Base-by-base conservation (phyloP, 208 protist species). In the Trypanosoma scelopori region DNA sequence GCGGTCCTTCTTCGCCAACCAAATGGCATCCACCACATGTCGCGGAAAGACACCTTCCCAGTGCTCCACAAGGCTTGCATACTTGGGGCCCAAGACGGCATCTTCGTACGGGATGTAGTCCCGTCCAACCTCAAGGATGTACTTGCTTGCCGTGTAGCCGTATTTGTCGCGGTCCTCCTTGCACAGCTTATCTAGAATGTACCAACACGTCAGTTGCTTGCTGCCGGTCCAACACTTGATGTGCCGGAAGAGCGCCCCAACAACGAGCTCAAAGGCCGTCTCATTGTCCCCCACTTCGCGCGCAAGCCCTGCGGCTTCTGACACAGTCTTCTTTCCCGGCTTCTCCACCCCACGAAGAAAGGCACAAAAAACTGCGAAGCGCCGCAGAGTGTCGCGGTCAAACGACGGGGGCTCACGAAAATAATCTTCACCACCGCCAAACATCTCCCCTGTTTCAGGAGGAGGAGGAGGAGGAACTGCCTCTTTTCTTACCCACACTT, bases 91-190 rank as follows among this genome's bases (percentile, higher is more conserved):
- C 30, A 94, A 78, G 46, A 82, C 74, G 18, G 79, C 69, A 55
- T 94, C 86, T 56, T 97, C 89, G 72, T 91, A 95, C 4, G 89
- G 92, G 56, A 97, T 93, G 81, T 93, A 85, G 49, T 97, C 92
- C 23, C 82, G 68, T 2, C 87, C 89, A 48, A 97, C 80, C 30
- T 94, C 89, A 45, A 97, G 66, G 55, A 97, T 85, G 66, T 97
- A 92, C 76, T 91, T 88, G 45, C 82, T 75, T 0, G 89, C 87
- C 12, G 69, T 80, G 80, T 87, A 92, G 23, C 76, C 89, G 68
- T 94, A 97, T 69, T 89, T 93, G 59, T 86, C 85, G 25, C 81
- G 82, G 55, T 87, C 74, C 35, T 94, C 87, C 74, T 97, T 97
- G 70, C 85, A 89, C 45, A 97, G 76, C 69, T 91, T 92, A 62